Percentiles rank a stretch among this genome's conserved stretches.
These are phyloP conservation scores for Fusarium sororula DNA, from an alignment of 2,329 filamentous ascomycete species.

Conservation along the genomic window DNA sequence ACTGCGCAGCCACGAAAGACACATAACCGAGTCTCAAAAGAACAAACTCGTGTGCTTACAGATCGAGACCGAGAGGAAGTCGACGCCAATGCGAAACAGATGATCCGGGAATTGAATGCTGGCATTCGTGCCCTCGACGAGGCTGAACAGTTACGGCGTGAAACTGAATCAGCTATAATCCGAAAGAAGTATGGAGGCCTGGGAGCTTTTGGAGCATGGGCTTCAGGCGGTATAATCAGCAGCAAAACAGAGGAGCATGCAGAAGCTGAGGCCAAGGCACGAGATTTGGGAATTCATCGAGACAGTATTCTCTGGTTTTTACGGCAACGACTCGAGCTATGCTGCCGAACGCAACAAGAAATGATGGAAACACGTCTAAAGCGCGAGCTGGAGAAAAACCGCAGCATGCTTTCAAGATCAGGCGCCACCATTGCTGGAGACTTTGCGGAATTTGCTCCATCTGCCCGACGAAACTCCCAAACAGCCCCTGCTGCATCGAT, in stretches of 20 bases:
- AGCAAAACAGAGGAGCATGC: slow-evolving; percentile 71
- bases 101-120: slow-evolving; percentile 85
- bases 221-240: slow-evolving; percentile 65
- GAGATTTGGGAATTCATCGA: slow-evolving; percentile 73
- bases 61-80: slow-evolving; percentile 86
- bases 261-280: slow-evolving; percentile 74
- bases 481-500: slow-evolving; percentile 18
- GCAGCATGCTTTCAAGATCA: slow-evolving; percentile 81
- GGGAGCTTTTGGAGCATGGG: slow-evolving; percentile 72
- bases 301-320: slow-evolving; percentile 88
- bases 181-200: slow-evolving; percentile 74
- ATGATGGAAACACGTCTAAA: slow-evolving; percentile 94
- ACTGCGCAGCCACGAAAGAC: slow-evolving; percentile 72
- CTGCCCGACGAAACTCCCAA: slow-evolving; percentile 34
- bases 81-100: slow-evolving; percentile 84
- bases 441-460: slow-evolving; percentile 46
- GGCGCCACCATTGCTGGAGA: slow-evolving; percentile 46
- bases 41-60: slow-evolving; percentile 68
- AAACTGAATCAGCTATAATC: slow-evolving; percentile 76
- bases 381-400: slow-evolving; percentile 88
- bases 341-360: slow-evolving; percentile 78
- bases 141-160: slow-evolving; percentile 82
- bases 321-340: slow-evolving; percentile 77
- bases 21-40: slow-evolving; percentile 58
- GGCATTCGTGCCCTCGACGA: slow-evolving; percentile 83